These are phyloP conservation scores for Boehmeria nivea DNA, from an alignment of 306 rosid genomes.

Conservation along the genomic window DNA sequence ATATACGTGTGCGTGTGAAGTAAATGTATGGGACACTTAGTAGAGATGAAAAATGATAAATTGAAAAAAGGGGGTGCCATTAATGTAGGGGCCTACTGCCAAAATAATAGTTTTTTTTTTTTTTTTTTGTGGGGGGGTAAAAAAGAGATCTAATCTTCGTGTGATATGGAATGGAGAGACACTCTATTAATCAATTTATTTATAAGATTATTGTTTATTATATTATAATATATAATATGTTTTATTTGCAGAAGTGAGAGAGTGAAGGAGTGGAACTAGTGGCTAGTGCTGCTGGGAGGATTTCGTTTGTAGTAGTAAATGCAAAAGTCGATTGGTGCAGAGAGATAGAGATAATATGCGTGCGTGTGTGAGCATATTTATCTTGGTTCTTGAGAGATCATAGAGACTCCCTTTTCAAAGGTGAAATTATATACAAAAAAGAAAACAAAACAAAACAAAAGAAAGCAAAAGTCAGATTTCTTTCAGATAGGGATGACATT, in stretches of 20 bases:
- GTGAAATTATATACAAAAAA: not conserved
- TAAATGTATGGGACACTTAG: no score
- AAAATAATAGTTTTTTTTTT: no score
- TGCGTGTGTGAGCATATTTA: conserved; percentile 33
- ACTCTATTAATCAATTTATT: no score
- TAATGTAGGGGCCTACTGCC: no score
- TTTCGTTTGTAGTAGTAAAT: conserved; percentile 20
- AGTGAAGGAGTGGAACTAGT: not conserved
- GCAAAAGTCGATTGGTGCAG: conserved; percentile 19
- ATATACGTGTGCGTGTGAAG: no score
- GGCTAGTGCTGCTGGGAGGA: no score
- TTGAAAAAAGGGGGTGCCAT: no score
- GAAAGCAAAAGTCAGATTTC: not conserved
- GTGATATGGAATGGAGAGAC: not conserved
- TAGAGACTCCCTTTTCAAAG: not conserved
- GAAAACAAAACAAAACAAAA: not conserved
- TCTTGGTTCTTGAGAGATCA: conserved; percentile 11
- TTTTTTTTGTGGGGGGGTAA: not conserved
- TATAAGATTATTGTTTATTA: no score
- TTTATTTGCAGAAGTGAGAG: not conserved
- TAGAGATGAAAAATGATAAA: no score
- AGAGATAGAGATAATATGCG: conserved; percentile 22
- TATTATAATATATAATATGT: not conserved
- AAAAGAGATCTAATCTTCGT: no score
- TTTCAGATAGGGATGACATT: conserved; percentile 9